Evolutionary conservation across 805 yeast genomes (phyloP).

Genomic region (Yarrowia divulgata): DNA sequence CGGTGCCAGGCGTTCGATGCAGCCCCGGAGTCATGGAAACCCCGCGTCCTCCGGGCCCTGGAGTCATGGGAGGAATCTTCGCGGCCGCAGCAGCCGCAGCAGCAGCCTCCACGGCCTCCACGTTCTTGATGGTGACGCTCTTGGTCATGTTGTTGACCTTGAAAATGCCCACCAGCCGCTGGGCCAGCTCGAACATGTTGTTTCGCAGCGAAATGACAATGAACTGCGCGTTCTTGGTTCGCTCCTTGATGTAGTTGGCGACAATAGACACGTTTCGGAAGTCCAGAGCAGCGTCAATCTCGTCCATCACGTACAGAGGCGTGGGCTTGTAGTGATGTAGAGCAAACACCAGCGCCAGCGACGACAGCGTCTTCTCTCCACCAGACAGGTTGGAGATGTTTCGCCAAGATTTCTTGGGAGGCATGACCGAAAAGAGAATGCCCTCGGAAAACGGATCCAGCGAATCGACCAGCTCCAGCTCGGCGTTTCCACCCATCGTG

Average conservation of each 20-base stretch:
- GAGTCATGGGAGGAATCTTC: constrained; percentile 29
- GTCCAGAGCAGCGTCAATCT: constrained; percentile 98
- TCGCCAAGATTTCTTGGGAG: constrained; percentile 98
- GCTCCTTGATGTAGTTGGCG: constrained; percentile 93
- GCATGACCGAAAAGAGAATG: constrained; percentile 96
- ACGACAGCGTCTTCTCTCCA: constrained; percentile 95
- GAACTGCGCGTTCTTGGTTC: constrained; percentile 96
- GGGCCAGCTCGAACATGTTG: constrained; percentile 97
- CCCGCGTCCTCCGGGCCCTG: background rate
- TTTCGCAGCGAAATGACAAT: constrained; percentile 93
- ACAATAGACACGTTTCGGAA: constrained; percentile 96
- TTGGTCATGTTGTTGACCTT: constrained; percentile 90
- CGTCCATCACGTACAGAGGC: constrained; percentile 98
- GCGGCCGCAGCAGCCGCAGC: constrained; percentile 25
- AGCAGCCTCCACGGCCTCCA: constrained; percentile 51
- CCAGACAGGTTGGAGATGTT: constrained; percentile 95
- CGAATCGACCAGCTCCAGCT: constrained; percentile 91
- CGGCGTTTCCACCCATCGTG: constrained; percentile 99
- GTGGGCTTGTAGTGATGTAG: constrained; percentile 96
- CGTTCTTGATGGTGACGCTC: constrained; percentile 78
- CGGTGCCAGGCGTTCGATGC: constrained; percentile 8
- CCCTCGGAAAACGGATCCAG: constrained; percentile 99
- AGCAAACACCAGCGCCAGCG: constrained; percentile 94
- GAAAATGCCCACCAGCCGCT: constrained; percentile 93
- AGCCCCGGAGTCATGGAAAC: constrained; percentile 22